phyloP scores from a whole-genome alignment of 345 rosid species.

The Euphorbia tirucalli region DNA sequence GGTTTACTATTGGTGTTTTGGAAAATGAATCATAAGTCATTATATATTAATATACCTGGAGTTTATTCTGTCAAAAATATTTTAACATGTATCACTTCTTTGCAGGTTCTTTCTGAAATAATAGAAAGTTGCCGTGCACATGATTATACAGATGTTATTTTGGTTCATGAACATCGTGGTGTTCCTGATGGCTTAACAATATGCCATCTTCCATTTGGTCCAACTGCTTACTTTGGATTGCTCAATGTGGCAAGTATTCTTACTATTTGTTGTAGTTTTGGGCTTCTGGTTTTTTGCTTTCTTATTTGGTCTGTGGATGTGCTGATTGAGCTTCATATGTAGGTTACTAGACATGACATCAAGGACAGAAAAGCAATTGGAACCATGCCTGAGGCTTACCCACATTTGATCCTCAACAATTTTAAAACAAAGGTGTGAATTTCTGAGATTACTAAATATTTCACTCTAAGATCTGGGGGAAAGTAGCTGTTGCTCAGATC shows the following conservation, averaged over 20 bases:
- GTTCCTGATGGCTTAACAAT: constrained; percentile 79
- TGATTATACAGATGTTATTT: constrained; percentile 85
- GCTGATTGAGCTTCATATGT: constrained; percentile 15
- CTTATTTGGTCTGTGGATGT: constrained; percentile 10
- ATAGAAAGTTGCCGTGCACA: constrained; percentile 81
- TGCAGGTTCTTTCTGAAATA: constrained; percentile 87
- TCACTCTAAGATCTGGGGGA: too few species aligned
- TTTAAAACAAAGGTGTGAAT: constrained; percentile 63
- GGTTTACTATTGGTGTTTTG: too few species aligned
- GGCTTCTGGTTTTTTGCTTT: constrained; percentile 4
- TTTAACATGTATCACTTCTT: background rate
- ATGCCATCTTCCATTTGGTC: constrained; percentile 92
- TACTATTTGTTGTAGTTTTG: background rate
- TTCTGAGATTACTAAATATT: background rate
- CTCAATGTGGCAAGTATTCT: constrained; percentile 75
- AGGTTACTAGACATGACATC: constrained; percentile 96
- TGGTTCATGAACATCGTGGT: constrained; percentile 91
- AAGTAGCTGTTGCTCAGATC: background rate
- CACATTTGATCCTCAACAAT: constrained; percentile 80
- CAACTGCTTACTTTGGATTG: constrained; percentile 88
- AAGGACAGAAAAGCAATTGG: constrained; percentile 69
- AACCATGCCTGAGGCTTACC: constrained; percentile 88
- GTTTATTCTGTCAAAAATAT: background rate
- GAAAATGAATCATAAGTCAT: too few species aligned
- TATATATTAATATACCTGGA: too few species aligned